Conservation (phyloP, 805 yeast genomes). For the Starmerella vaccinii region DNA sequence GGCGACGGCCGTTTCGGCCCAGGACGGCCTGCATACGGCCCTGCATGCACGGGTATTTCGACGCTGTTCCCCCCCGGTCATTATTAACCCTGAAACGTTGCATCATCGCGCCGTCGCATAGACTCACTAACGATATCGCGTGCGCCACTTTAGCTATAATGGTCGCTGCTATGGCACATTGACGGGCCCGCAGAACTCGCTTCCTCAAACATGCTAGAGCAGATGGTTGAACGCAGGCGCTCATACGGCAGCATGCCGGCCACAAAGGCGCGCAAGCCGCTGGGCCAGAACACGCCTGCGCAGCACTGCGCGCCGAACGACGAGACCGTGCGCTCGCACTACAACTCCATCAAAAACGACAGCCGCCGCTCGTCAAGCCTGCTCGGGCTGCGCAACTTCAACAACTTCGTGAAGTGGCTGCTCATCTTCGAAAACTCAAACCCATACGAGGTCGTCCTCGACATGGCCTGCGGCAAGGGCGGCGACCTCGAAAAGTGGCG, state of each 20-base stretch:
- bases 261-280: not conserved
- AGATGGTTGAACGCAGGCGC: slow-evolving; percentile 1
- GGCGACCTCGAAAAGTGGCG: slow-evolving; percentile 92
- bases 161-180: not conserved
- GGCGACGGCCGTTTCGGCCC: too few relatives aligned
- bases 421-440: slow-evolving; percentile 60
- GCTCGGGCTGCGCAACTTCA: slow-evolving; percentile 75
- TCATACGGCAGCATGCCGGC: not conserved
- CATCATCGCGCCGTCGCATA: not conserved
- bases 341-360: slow-evolving; percentile 70
- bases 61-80: not conserved
- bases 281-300: too few relatives aligned
- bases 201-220: not conserved
- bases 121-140: not conserved
- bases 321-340: slow-evolving; percentile 62
- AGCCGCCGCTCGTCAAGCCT: slow-evolving; percentile 73
- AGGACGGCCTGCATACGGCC: too few relatives aligned
- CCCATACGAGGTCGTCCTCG: slow-evolving; percentile 53
- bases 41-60: too few relatives aligned
- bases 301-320: slow-evolving; percentile 20
- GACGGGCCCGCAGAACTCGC: too few relatives aligned
- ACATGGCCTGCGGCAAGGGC: slow-evolving; percentile 95
- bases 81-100: not conserved
- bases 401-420: slow-evolving; percentile 83
- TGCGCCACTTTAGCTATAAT: not conserved